These are phyloP conservation scores for Aspergillus carlsbadensis DNA, from an alignment of 495 filamentous ascomycete species.

Conservation along the genomic window DNA sequence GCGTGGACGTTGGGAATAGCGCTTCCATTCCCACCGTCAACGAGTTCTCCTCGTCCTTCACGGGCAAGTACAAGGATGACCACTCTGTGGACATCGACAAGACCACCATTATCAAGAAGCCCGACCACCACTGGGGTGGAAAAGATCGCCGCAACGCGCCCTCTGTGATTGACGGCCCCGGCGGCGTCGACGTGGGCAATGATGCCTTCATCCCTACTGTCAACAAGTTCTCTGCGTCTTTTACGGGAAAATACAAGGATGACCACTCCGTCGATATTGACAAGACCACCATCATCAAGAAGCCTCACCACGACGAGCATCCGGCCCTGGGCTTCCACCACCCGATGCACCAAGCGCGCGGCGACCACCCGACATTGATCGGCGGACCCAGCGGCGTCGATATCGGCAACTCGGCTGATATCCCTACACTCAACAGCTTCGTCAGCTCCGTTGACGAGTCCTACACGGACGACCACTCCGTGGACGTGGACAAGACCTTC, in stretches of 20 bases:
- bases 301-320: no score
- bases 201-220: no score
- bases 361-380: no score
- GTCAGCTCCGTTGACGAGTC: conserved; percentile 21
- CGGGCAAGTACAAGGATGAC: conserved; percentile 1
- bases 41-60: not conserved
- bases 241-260: not conserved
- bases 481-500: conserved; percentile 6
- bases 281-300: not conserved
- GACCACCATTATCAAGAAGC: not conserved
- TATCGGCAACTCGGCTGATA: conserved; percentile 26
- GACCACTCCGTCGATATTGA: conserved; percentile 8
- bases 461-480: conserved; percentile 31
- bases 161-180: conserved; percentile 10
- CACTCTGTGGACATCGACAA: conserved; percentile 8
- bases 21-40: not conserved
- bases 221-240: not conserved
- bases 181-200: no score
- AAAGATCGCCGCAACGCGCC: no score
- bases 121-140: no score
- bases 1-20: conserved; percentile 11
- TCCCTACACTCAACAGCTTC: conserved; percentile 23
- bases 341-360: no score
- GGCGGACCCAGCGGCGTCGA: conserved; percentile 32
- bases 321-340: no score